Evolutionary conservation across 177 flowering plant species (phyloP), one percentile per base, ranked within the genome.

Genomic region (Vitis hybrid): DNA sequence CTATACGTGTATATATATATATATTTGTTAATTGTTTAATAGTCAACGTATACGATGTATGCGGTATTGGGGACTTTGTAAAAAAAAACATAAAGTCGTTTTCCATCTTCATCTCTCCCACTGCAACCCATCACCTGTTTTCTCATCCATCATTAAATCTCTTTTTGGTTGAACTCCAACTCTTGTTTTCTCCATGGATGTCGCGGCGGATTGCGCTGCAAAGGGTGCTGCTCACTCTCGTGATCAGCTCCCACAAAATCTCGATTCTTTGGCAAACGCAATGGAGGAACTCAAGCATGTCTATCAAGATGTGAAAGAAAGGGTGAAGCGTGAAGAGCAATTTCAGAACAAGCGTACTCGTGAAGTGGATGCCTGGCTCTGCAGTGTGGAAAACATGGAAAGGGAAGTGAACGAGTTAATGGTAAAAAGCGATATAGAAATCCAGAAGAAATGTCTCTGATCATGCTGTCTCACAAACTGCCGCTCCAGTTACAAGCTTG

Each of bases 401-500:
- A 16, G 1, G 20, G 55, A 39, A 58, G 62, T 68, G n/a, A 39
- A 56, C 3, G 3, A 51, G 22, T 33, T 57, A 13, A 1, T 26
- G 5, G 15, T 1, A 45, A 33, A 33, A 33, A 33, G 5, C 0
- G 19, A 61, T 14, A 9, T 1, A 48, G 62, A 51, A 12, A 19
- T 48, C 10, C 15, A 45, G 51, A 57, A 15, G 7, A 45, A 33
- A 49, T 39, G 53, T 52, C 51, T 58, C 7, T 8, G 63, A 1
- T 19, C 16, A 4, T 60, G 33, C 3, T 13, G 29, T 2, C 33
- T 15, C 31, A n/a, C 22, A 45, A 60, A 33, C 20, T 69, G 65
- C 65, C 20, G 51, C 12, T 2, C 65, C 10, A 9, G 55, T 2
- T 60, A 69, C 57, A 60, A 69, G 22, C 14, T 60, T 10, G 72